phyloP scores from a whole-genome alignment of 2,329 filamentous ascomycete species.

The Colletotrichum falcatum region DNA sequence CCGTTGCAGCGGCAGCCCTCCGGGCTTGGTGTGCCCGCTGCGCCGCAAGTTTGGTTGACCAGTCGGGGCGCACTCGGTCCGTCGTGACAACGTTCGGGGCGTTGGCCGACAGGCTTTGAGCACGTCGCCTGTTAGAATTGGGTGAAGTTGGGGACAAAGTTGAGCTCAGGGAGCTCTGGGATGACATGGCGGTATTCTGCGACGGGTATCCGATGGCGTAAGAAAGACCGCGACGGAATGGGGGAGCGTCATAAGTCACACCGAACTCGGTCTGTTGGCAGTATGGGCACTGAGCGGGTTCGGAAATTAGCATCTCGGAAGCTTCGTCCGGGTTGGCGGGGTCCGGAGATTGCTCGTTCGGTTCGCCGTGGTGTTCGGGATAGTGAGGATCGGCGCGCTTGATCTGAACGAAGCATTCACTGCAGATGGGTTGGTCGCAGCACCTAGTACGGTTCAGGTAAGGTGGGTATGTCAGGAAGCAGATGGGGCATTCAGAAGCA shows the following conservation, averaged over 20 bases:
- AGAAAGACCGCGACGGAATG: constrained; percentile 85
- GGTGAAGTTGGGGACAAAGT: constrained; percentile 56
- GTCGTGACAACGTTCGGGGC: constrained; percentile 91
- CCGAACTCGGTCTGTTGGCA: constrained; percentile 96
- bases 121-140: constrained; percentile 57
- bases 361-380: constrained; percentile 78
- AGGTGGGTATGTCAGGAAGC: constrained; percentile 94
- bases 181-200: constrained; percentile 82
- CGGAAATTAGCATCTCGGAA: constrained; percentile 81
- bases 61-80: constrained; percentile 92
- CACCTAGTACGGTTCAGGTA: constrained; percentile 95
- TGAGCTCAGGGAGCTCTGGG: constrained; percentile 82
- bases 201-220: constrained; percentile 69
- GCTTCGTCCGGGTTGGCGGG: constrained; percentile 62
- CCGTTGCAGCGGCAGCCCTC: constrained; percentile 91
- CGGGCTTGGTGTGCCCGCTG: constrained; percentile 88
- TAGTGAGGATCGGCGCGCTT: constrained; percentile 93
- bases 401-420: constrained; percentile 98
- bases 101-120: constrained; percentile 79
- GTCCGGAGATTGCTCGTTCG: constrained; percentile 44
- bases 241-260: constrained; percentile 91
- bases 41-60: constrained; percentile 88
- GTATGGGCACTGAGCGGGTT: constrained; percentile 93
- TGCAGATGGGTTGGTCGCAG: constrained; percentile 96
- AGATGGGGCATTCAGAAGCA: constrained; percentile 91